Base-by-base conservation (phyloP, 2,329 filamentous ascomycete genomes). In the Colletotrichum cuscutae region DNA sequence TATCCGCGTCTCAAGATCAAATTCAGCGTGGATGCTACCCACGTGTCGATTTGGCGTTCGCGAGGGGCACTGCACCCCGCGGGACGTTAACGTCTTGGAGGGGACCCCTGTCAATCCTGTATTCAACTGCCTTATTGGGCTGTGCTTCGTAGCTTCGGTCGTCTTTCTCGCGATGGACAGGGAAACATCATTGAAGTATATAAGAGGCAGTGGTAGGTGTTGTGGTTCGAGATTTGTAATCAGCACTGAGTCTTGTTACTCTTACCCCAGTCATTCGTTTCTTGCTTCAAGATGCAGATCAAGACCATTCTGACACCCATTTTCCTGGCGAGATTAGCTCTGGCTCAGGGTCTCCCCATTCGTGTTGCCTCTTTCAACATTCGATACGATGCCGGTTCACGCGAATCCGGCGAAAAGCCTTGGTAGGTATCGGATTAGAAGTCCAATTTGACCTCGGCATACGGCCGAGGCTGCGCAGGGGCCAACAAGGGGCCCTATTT, bases 361-460 rank as follows among this genome's bases (percentile, higher is more conserved):
- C 90, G 92, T 53, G 79, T 93, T 71, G 80, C 93, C 67, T 89
- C 89, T 11, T 89, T 91, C 81, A 94, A 94, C 79, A 89, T 94
- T 73, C 89, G 92, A 49, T 93, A 91, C 78, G 92, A 90, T 24
- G 90, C 89, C 2, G 76, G 80, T 1, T 79, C 76, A 0, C 89
- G 86, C 0, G 86, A 86, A 57, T 80, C 80, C 11, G 87, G 87
- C 71, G 92, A 94, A 80, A 84, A 88, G 72, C 86, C 84, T 6
- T 94, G 92, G 92, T n/a, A n/a, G n/a, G n/a, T n/a, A n/a, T n/a
- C n/a, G n/a, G n/a, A n/a, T n/a, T n/a, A n/a, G n/a, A n/a, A n/a
- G n/a, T n/a, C n/a, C n/a, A n/a, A n/a, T n/a, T n/a, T n/a, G n/a
- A n/a, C n/a, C n/a, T n/a, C n/a, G n/a, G n/a, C n/a, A n/a, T n/a